Percentiles rank a stretch among this genome's conserved stretches.
phyloP scores from a whole-genome alignment of 2,329 filamentous ascomycete genomes.

The Fusarium sp. region DNA sequence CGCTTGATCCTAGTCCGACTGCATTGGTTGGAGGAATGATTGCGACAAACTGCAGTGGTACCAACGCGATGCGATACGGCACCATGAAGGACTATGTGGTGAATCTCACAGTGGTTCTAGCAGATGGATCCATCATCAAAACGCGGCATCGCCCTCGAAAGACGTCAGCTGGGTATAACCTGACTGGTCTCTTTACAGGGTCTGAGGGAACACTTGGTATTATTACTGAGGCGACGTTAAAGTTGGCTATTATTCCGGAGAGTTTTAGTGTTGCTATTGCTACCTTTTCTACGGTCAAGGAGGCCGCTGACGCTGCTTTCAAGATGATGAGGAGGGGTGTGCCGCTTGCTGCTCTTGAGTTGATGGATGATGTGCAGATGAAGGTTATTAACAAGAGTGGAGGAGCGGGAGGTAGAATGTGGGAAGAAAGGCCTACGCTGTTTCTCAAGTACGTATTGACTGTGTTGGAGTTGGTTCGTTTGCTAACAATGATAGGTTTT shows the following conservation, averaged over 20 bases:
- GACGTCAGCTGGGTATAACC: constrained; percentile 77
- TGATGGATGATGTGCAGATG: constrained; percentile 76
- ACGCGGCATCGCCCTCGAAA: constrained; percentile 75
- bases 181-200: constrained; percentile 76
- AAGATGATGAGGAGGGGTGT: constrained; percentile 73
- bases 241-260: constrained; percentile 72
- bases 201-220: constrained; percentile 79
- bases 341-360: constrained; percentile 73
- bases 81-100: constrained; percentile 84
- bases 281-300: constrained; percentile 67
- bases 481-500: constrained; percentile 56
- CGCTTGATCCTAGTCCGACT: constrained; percentile 75
- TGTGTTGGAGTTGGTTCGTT: too few relatives aligned
- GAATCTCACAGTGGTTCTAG: constrained; percentile 76
- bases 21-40: constrained; percentile 71
- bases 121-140: constrained; percentile 75
- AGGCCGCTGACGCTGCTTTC: constrained; percentile 73
- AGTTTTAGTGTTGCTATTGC: constrained; percentile 74
- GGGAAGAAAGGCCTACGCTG: constrained; percentile 77
- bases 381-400: constrained; percentile 72
- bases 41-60: constrained; percentile 74
- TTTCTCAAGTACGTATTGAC: constrained; percentile 70
- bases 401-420: constrained; percentile 67
- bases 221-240: constrained; percentile 77
- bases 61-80: constrained; percentile 73